Conservation (phyloP, 768 basidiomycete genomes). For the Tricholoma saponaceum region DNA sequence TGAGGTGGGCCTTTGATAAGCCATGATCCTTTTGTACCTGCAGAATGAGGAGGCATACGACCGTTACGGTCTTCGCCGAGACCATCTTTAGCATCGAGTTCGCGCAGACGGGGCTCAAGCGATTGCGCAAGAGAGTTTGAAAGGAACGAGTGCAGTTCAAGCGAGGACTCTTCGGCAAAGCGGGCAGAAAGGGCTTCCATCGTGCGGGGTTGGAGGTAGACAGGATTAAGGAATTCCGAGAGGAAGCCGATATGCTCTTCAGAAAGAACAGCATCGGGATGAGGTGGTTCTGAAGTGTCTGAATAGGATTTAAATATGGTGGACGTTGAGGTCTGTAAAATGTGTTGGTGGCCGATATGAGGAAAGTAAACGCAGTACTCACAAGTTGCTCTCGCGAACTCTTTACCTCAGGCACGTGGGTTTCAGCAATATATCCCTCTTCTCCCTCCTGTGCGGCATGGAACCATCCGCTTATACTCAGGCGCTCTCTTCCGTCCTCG, state of each 20-base stretch:
- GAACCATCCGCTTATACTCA: constrained; percentile 97
- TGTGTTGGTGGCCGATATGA: constrained; percentile 7
- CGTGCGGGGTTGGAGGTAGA: constrained; percentile 81
- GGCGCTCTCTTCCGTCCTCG: constrained; percentile 64
- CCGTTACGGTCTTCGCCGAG: constrained; percentile 49
- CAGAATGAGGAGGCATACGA: constrained; percentile 62
- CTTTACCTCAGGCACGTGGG: constrained; percentile 43
- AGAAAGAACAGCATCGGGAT: constrained; percentile 50
- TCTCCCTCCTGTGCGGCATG: constrained; percentile 90
- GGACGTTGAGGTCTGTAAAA: constrained; percentile 52
- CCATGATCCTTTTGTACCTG: constrained; percentile 65
- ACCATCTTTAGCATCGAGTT: constrained; percentile 61
- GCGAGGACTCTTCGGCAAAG: constrained; percentile 82
- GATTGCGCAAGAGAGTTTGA: constrained; percentile 58
- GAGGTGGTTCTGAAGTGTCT: constrained; percentile 40
- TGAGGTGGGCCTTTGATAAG: constrained; percentile 82
- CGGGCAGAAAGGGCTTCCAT: constrained; percentile 75
- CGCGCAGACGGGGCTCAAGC: constrained; percentile 62
- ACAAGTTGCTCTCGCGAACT: constrained; percentile 94
- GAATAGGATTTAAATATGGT: constrained; percentile 57
- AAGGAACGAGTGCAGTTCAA: constrained; percentile 89
- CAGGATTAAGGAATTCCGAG: constrained; percentile 80
- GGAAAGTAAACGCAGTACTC: constrained; percentile 30
- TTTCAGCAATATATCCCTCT: constrained; percentile 69
- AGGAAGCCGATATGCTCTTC: constrained; percentile 68